phyloP scores from a whole-genome alignment of 495 filamentous ascomycete species.

The Tuber borchii region DNA sequence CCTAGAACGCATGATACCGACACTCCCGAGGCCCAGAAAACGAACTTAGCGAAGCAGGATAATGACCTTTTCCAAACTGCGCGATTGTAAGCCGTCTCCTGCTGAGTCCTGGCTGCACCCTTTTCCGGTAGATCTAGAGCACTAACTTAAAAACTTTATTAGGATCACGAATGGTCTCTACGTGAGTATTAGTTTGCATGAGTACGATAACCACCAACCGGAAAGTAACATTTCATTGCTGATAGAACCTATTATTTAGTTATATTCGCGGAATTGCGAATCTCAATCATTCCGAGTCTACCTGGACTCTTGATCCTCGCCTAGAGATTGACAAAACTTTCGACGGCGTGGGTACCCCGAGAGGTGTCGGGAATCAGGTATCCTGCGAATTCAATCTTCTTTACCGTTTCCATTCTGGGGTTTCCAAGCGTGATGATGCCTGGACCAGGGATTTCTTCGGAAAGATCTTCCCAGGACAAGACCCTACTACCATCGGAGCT shows the following conservation, averaged over 20 bases:
- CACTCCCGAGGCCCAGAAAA: neutral
- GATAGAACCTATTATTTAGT: constrained; percentile 20
- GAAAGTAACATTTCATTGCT: constrained; percentile 30
- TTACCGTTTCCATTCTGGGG: constrained; percentile 64
- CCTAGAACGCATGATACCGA: constrained; percentile 2
- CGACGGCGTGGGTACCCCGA: constrained; percentile 26
- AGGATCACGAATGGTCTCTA: constrained; percentile 45
- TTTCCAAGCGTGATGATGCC: constrained; percentile 57
- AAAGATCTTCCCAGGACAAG: constrained; percentile 47
- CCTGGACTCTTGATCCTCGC: constrained; percentile 42
- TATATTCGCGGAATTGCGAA: constrained; percentile 41
- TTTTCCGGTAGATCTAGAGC: neutral
- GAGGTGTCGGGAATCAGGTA: constrained; percentile 59
- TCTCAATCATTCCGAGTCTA: constrained; percentile 10
- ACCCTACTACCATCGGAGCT: constrained; percentile 50
- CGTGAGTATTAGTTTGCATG: constrained; percentile 42
- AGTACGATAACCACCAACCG: constrained; percentile 37
- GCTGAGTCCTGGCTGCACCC: neutral
- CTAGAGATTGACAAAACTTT: constrained; percentile 31
- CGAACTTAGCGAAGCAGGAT: constrained; percentile 33
- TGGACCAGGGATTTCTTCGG: constrained; percentile 59
- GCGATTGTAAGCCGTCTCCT: constrained; percentile 38
- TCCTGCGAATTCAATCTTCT: constrained; percentile 67
- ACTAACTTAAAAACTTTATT: neutral
- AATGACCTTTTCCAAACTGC: constrained; percentile 46